These are phyloP conservation scores for Aspergillus funiculosus DNA, from an alignment of 495 filamentous ascomycete genomes.

Conservation along the genomic window DNA sequence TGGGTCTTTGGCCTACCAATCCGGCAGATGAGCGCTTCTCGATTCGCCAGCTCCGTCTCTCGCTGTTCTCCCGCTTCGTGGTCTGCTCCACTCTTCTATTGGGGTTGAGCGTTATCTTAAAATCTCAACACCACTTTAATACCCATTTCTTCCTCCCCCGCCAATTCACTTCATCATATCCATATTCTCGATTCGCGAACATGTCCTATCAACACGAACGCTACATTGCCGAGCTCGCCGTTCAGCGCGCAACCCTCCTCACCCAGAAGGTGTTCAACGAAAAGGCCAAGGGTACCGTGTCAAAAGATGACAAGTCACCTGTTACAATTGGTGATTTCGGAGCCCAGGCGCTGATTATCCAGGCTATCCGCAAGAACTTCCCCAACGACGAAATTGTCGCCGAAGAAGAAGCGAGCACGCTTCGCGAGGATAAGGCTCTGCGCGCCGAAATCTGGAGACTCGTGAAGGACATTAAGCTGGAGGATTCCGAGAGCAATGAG, in stretches of 20 bases:
- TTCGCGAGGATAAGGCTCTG: conserved; percentile 62
- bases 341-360: conserved; percentile 92
- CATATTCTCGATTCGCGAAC: conserved; percentile 28
- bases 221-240: conserved; percentile 79
- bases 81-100: conserved; percentile 46
- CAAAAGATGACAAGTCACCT: conserved; percentile 91
- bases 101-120: conserved; percentile 43
- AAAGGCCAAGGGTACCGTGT: conserved; percentile 85
- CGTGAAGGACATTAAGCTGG: conserved; percentile 65
- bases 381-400: conserved; percentile 86
- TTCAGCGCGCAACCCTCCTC: conserved; percentile 80
- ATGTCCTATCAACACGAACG: conserved; percentile 74
- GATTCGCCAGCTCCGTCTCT: conserved; percentile 30
- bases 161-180: conserved; percentile 20
- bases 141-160: conserved; percentile 28
- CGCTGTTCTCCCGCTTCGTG: conserved; percentile 27
- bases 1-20: conserved; percentile 19
- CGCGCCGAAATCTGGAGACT: conserved; percentile 75
- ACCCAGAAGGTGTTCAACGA: conserved; percentile 92
- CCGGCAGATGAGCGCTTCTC: conserved; percentile 22
- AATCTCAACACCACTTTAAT: conserved; percentile 41
- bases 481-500: conserved; percentile 57
- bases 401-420: conserved; percentile 81
- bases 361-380: conserved; percentile 81
- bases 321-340: conserved; percentile 98